phyloP scores from a whole-genome alignment of 345 rosid genomes.

The Gossypium sturtianum region DNA sequence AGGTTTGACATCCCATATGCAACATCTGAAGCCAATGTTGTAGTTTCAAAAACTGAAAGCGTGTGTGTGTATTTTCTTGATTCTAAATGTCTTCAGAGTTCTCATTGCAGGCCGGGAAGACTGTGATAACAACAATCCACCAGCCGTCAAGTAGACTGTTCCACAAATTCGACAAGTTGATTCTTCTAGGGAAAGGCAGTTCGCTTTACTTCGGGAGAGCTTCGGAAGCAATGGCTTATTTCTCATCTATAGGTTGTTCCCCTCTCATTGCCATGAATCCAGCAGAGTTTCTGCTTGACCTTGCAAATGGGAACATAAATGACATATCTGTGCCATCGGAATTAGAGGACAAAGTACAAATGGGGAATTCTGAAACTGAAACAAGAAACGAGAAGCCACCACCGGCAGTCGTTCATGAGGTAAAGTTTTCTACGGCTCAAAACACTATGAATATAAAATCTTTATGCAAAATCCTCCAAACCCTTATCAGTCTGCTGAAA shows the following conservation, averaged over 20 bases:
- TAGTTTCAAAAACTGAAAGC: neutral
- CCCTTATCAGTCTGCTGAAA: neutral
- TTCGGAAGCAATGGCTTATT: slow-evolving; percentile 71
- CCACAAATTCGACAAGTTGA: slow-evolving; percentile 86
- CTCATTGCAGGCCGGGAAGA: slow-evolving; percentile 73
- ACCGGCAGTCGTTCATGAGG: slow-evolving; percentile 70
- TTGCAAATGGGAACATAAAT: slow-evolving; percentile 80
- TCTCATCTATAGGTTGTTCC: slow-evolving; percentile 83
- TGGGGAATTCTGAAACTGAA: slow-evolving; percentile 46
- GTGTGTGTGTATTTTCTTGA: neutral
- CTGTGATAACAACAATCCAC: slow-evolving; percentile 91
- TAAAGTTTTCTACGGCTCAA: slow-evolving; percentile 18
- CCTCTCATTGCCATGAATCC: slow-evolving; percentile 95
- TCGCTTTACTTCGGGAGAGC: slow-evolving; percentile 90
- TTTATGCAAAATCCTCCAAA: neutral
- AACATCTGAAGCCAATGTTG: neutral
- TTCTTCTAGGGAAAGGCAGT: slow-evolving; percentile 90
- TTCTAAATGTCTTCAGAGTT: neutral
- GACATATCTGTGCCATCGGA: slow-evolving; percentile 92
- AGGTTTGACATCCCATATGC: slow-evolving; percentile 33
- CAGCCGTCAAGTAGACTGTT: slow-evolving; percentile 97
- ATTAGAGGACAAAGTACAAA: slow-evolving; percentile 81
- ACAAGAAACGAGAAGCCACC: slow-evolving; percentile 62
- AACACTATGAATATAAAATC: neutral
- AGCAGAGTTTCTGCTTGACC: slow-evolving; percentile 94